Evolutionary conservation across 148 eudicot species (phyloP).

Genomic region (Mesembryanthemum crystallinum): DNA sequence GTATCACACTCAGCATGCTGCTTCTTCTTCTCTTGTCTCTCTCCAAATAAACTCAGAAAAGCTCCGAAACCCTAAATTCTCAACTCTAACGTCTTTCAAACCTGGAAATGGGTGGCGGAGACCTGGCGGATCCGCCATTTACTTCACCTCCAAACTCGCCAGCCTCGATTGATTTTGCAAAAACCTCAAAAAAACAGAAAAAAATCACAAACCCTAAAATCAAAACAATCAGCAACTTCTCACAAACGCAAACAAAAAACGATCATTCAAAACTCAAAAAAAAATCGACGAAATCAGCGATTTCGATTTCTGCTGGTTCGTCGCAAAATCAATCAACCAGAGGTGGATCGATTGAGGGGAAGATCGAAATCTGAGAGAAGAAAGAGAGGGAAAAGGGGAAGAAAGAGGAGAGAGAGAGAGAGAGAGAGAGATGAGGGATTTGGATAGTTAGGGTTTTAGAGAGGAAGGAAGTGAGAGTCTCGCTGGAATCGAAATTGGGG

Average conservation of each 20-base stretch:
- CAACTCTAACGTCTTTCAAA: constrained; percentile 6
- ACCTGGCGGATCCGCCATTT: constrained; percentile 84
- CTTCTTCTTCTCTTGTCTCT: constrained; percentile 28
- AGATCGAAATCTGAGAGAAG: constrained; percentile 21
- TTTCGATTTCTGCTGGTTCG: too few species aligned
- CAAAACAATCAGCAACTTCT: constrained; percentile 10
- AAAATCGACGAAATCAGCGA: constrained; percentile 5
- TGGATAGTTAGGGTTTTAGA: constrained; percentile 59
- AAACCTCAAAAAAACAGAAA: not conserved
- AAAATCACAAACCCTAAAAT: not conserved
- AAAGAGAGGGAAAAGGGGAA: constrained; percentile 7
- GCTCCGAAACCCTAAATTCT: constrained; percentile 24
- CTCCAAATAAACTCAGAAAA: not conserved
- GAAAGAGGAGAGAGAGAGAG: constrained; percentile 9
- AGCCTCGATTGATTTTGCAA: constrained; percentile 43
- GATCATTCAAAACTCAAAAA: too few species aligned
- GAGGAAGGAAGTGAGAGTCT: constrained; percentile 23
- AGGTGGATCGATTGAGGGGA: constrained; percentile 19
- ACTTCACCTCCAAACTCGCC: constrained; percentile 57
- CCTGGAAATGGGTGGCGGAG: constrained; percentile 38
- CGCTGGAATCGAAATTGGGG: constrained; percentile 12
- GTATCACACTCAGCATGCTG: constrained; percentile 79
- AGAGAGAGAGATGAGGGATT: constrained; percentile 4
- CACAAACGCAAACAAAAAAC: too few species aligned
- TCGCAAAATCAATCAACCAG: not conserved